Evolutionary conservation across 805 yeast species (phyloP).

Genomic region (Debaryomyces tyrocola): DNA sequence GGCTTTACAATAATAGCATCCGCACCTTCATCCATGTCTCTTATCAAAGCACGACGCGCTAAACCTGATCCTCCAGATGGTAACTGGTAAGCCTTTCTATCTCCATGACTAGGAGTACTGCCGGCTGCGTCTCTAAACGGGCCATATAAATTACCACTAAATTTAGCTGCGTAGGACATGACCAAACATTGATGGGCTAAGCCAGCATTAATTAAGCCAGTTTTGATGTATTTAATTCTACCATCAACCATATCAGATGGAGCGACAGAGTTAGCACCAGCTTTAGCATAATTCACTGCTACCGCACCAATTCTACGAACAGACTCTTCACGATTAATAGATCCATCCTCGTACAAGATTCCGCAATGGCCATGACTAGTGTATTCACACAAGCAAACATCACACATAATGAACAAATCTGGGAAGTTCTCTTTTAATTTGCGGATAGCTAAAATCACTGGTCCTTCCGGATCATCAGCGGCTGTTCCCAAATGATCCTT

Average conservation of each 20-base stretch:
- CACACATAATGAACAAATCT: conserved; percentile 82
- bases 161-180: conserved; percentile 93
- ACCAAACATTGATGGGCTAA: conserved; percentile 86
- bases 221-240: conserved; percentile 82
- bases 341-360: conserved; percentile 80
- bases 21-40: conserved; percentile 91
- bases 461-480: conserved; percentile 96
- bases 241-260: conserved; percentile 99
- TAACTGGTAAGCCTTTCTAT: conserved; percentile 87
- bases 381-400: conserved; percentile 95
- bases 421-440: conserved; percentile 69
- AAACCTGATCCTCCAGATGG: conserved; percentile 92
- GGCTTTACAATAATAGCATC: conserved; percentile 97
- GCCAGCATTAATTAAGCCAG: conserved; percentile 75
- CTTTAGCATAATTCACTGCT: conserved; percentile 91
- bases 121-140: conserved; percentile 99
- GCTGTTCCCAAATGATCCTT: conserved; percentile 84
- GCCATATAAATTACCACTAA: conserved; percentile 87
- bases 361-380: conserved; percentile 99
- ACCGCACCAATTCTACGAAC: conserved; percentile 89
- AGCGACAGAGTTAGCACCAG: conserved; percentile 95
- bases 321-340: conserved; percentile 70
- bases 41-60: conserved; percentile 83
- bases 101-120: conserved; percentile 85
- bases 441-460: conserved; percentile 81